Conservation (phyloP, 2,329 filamentous ascomycete species). For the Xylaria sp. region DNA sequence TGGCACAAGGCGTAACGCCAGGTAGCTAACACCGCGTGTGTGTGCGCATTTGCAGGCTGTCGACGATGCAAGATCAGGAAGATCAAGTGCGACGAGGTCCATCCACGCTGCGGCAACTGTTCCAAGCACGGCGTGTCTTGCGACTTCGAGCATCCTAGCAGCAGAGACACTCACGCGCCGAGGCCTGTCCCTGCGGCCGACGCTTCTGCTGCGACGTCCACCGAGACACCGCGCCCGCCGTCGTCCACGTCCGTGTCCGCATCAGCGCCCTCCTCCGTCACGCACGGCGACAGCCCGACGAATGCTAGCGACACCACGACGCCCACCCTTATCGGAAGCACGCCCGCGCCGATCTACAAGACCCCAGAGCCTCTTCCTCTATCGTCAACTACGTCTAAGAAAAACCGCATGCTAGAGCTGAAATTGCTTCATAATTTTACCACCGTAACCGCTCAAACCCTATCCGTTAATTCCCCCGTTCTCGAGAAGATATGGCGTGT, state of each 20-base stretch:
- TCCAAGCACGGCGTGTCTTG: slow-evolving; percentile 69
- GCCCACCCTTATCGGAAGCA: slow-evolving; percentile 34
- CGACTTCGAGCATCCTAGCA: slow-evolving; percentile 64
- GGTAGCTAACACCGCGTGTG: background rate
- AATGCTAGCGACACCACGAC: slow-evolving; percentile 36
- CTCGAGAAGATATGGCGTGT: slow-evolving; percentile 64
- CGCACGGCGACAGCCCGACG: slow-evolving; percentile 38
- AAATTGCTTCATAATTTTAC: slow-evolving; percentile 70
- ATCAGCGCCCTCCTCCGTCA: slow-evolving; percentile 35
- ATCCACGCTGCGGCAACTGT: slow-evolving; percentile 70
- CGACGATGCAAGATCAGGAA: slow-evolving; percentile 70
- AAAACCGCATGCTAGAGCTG: slow-evolving; percentile 61
- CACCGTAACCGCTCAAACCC: slow-evolving; percentile 63
- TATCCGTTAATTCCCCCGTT: slow-evolving; percentile 58
- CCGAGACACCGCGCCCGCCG: slow-evolving; percentile 42
- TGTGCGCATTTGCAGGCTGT: slow-evolving; percentile 49
- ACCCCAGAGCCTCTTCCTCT: slow-evolving; percentile 44
- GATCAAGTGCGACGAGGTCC: slow-evolving; percentile 74
- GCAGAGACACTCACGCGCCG: slow-evolving; percentile 51
- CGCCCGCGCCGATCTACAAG: slow-evolving; percentile 44
- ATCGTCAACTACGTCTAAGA: slow-evolving; percentile 45
- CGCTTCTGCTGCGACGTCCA: background rate
- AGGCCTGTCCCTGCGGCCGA: background rate
- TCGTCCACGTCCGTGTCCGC: slow-evolving; percentile 36
- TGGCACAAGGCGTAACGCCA: background rate